phyloP scores from a whole-genome alignment of 148 eudicot genomes.

The Pouteria glomerata region DNA sequence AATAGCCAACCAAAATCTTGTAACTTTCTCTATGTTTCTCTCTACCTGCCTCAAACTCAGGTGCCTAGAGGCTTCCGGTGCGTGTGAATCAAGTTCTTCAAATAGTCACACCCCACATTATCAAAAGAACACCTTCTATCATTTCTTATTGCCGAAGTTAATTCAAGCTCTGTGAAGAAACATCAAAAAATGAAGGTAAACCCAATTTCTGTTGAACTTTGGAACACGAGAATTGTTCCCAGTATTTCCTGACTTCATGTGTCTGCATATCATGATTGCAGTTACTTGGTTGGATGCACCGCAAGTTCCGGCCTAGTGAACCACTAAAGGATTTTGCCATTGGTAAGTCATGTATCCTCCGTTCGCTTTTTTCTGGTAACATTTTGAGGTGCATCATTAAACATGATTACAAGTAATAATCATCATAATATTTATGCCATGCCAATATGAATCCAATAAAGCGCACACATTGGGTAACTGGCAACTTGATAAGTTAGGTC shows the following conservation, averaged over 20 bases:
- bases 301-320: slow-evolving; percentile 69
- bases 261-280: slow-evolving; percentile 37
- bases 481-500: not conserved
- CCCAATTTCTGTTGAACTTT: not conserved
- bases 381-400: not conserved
- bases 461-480: not conserved
- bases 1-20: slow-evolving; percentile 32
- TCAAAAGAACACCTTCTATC: slow-evolving; percentile 22
- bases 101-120: not conserved
- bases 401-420: not conserved
- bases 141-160: slow-evolving; percentile 16
- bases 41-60: slow-evolving; percentile 25
- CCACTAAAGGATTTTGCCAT: slow-evolving; percentile 49
- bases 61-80: slow-evolving; percentile 12
- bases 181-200: slow-evolving; percentile 64
- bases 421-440: not conserved
- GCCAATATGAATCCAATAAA: not conserved
- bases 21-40: slow-evolving; percentile 43
- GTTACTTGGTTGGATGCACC: slow-evolving; percentile 96
- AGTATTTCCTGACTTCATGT: not conserved
- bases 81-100: slow-evolving; percentile 5
- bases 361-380: not conserved
- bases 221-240: not conserved
- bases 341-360: slow-evolving; percentile 33
- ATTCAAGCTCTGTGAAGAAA: slow-evolving; percentile 20